Conservation (phyloP, 2,329 filamentous ascomycete species). For the Pseudofabraea citricarpa region DNA sequence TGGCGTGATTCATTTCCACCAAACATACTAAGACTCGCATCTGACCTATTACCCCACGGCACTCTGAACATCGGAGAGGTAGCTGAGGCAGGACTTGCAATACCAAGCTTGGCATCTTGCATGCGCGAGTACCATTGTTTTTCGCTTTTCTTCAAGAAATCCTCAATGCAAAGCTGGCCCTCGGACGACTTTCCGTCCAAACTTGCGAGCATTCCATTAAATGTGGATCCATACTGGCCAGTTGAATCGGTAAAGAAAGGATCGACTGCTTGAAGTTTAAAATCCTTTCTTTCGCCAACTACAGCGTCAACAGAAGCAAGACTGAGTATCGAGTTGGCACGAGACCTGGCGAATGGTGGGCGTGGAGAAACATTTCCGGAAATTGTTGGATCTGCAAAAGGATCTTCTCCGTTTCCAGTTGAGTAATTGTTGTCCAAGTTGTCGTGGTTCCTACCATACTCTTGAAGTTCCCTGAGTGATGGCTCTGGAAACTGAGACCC, state of each 20-base stretch:
- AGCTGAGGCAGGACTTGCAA: slow-evolving; percentile 4
- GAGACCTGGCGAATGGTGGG: neutral
- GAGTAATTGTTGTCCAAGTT: neutral
- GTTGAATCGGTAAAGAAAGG: slow-evolving; percentile 63
- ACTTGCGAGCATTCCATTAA: slow-evolving; percentile 50
- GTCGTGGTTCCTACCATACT: neutral
- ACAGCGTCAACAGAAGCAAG: slow-evolving; percentile 41
- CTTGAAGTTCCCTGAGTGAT: neutral
- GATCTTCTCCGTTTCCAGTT: neutral
- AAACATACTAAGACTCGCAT: neutral
- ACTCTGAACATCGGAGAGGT: slow-evolving; percentile 3
- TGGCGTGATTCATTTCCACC: neutral
- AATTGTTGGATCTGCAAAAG: neutral
- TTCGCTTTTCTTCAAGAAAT: slow-evolving; percentile 59
- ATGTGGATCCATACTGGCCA: slow-evolving; percentile 54
- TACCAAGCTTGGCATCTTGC: slow-evolving; percentile 51
- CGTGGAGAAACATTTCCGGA: neutral
- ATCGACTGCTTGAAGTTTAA: slow-evolving; percentile 60
- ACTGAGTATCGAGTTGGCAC: slow-evolving; percentile 39
- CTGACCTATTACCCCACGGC: slow-evolving; percentile 4
- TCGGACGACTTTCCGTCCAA: slow-evolving; percentile 52
- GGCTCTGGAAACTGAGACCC: neutral
- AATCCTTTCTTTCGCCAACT: slow-evolving; percentile 56
- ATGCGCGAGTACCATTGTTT: slow-evolving; percentile 62
- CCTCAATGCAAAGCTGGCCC: slow-evolving; percentile 56